Evolutionary conservation across 257 asterid species (phyloP), one percentile per base, ranked within the genome.

Genomic region (Asclepias syriaca): DNA sequence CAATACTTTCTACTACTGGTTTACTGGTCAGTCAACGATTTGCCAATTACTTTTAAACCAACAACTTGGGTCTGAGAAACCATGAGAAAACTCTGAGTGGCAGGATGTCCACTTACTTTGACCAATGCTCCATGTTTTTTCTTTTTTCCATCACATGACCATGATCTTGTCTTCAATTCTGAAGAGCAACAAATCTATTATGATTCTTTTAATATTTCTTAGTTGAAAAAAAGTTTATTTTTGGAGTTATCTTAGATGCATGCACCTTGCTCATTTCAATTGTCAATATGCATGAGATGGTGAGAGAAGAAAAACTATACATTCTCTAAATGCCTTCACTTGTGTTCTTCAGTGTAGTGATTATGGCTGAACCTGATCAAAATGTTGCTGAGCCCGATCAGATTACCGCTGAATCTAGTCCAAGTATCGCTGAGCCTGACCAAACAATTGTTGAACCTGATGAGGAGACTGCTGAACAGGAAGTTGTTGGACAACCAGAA

Each of bases 351-450:
- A 69, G 75, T 40, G 71, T 60, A 72, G 84, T 81, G 45, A 70
- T 65, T 78, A 76, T 84, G 91, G 90, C 87, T 55, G 97, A 87
- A 67, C 82, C 83, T 77, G 86, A 85, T 74, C 88, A 76, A 64
- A 74, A 57, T 63, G 46, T 34, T 16, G 86, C 87, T 46, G 97
- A 87, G 65, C 82, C 83, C 72, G 87, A 85, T 73, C 88, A 76
- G 40, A 76, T 57, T 61, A 29, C 21, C 2, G 87, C 86, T 46
- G 93, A 85, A 67, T 81, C 80, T 75, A 85, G 81, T 72, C 90
- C 76, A 29, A 71, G 65, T 77, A 75, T 83, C 86, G 87, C 86
- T 50, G 97, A 85, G 56, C 81, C 81, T 73, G 87, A 84, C 70
- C 90, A 76, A 57, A 74, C 58, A 16, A 34, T 7, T 1, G 3